Percentiles rank a stretch among this genome's conserved stretches.
phyloP scores from a whole-genome alignment of 176 grass and related monocot species.

The Secale cereale region DNA sequence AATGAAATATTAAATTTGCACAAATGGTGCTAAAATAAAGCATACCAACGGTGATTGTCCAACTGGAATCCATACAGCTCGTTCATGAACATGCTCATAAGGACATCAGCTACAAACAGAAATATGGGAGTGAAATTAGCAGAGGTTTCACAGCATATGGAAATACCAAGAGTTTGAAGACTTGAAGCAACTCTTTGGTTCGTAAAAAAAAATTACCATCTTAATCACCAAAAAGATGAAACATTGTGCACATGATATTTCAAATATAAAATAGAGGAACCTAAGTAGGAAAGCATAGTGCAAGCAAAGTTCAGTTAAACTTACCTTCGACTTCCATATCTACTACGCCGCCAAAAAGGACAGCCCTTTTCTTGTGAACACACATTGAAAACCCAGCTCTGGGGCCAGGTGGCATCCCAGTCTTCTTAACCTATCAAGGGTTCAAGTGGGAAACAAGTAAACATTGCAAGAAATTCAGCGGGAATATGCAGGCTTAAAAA shows the following conservation, averaged over 20 bases:
- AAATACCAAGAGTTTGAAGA: constrained; percentile 9
- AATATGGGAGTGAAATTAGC: neutral
- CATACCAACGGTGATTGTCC: constrained; percentile 84
- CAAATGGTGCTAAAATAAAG: constrained; percentile 21
- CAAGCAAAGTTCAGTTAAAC: constrained; percentile 27
- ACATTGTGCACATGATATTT: neutral
- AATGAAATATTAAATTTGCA: neutral
- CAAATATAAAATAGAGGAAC: constrained; percentile 11
- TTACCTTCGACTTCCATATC: constrained; percentile 98
- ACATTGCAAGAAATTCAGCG: constrained; percentile 2
- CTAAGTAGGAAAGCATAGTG: constrained; percentile 13
- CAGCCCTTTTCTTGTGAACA: constrained; percentile 92
- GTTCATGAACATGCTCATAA: constrained; percentile 99
- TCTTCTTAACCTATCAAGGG: constrained; percentile 82
- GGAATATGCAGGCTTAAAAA: neutral
- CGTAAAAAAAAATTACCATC: constrained; percentile 7
- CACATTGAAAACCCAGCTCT: constrained; percentile 98
- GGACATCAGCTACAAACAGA: constrained; percentile 70
- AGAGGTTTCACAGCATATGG: neutral
- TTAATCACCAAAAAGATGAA: constrained; percentile 11
- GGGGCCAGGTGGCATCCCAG: constrained; percentile 87
- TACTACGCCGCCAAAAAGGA: constrained; percentile 89
- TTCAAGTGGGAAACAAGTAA: constrained; percentile 11
- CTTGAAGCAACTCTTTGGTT: neutral
- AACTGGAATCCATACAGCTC: constrained; percentile 94